These are phyloP conservation scores for Antrodiella citrinella DNA, from an alignment of 768 basidiomycete species.

Conservation along the genomic window DNA sequence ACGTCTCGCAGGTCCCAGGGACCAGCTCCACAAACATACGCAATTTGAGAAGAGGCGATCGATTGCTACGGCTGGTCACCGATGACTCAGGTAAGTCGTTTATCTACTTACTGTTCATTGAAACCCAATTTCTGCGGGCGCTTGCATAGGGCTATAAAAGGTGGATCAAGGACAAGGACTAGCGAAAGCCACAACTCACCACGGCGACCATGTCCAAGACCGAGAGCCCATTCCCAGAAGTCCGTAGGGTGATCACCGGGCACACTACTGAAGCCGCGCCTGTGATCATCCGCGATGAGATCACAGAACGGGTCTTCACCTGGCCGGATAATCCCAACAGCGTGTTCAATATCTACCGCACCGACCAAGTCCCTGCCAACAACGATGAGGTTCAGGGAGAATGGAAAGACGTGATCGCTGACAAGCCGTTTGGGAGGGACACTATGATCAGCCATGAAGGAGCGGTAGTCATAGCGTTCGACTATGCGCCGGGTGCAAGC, in stretches of 20 bases:
- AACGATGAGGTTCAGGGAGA: slow-evolving; percentile 2
- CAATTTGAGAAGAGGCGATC: no score
- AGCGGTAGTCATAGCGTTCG: slow-evolving; percentile 11
- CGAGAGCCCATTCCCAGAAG: background rate
- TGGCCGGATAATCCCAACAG: background rate
- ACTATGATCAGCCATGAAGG: slow-evolving; percentile 1
- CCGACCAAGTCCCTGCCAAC: slow-evolving; percentile 5
- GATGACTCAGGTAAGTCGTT: no score
- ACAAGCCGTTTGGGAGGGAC: background rate
- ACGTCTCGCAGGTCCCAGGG: no score
- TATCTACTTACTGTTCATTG: no score
- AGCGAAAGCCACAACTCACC: background rate
- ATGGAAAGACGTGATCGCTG: slow-evolving; percentile 7
- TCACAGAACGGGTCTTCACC: background rate
- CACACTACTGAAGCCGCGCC: slow-evolving; percentile 8
- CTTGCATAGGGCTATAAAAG: no score
- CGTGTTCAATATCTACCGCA: slow-evolving; percentile 5
- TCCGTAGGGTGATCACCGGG: slow-evolving; percentile 20
- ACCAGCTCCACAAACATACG: no score
- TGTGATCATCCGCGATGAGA: slow-evolving; percentile 9
- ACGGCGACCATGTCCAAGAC: background rate
- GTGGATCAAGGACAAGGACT: background rate
- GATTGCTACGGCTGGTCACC: no score
- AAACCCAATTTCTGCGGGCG: no score
- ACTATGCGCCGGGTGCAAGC: slow-evolving; percentile 12